Conservation (phyloP, 352 stramenopile species). For the Elongisporangium prolatum region DNA sequence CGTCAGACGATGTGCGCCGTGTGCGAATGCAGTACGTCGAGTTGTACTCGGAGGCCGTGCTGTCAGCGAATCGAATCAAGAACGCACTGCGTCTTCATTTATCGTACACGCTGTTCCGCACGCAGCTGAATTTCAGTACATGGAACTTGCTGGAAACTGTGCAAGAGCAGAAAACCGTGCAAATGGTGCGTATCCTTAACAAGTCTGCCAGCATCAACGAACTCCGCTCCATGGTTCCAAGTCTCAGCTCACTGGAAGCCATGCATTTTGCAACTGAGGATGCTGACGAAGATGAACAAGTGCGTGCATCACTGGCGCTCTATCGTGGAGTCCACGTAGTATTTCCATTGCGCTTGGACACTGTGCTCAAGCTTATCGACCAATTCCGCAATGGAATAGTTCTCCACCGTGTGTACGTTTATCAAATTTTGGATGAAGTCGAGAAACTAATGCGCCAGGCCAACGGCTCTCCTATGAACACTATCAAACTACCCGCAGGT, state of each 20-base stretch:
- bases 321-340: constrained; percentile 71
- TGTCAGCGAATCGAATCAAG: constrained; percentile 83
- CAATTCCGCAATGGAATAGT: constrained; percentile 83
- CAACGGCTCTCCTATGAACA: constrained; percentile 60
- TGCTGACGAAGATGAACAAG: constrained; percentile 47
- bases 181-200: constrained; percentile 84
- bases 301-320: constrained; percentile 54
- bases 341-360: constrained; percentile 73
- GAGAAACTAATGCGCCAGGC: constrained; percentile 47
- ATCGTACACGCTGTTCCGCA: constrained; percentile 70
- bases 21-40: constrained; percentile 72
- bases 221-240: constrained; percentile 74
- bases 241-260: constrained; percentile 62
- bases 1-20: constrained; percentile 26
- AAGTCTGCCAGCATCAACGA: constrained; percentile 81
- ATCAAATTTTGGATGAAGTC: constrained; percentile 68
- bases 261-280: constrained; percentile 44
- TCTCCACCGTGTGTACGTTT: constrained; percentile 70
- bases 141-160: constrained; percentile 81
- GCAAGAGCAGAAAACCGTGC: constrained; percentile 78
- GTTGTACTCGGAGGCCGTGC: constrained; percentile 69
- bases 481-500: constrained; percentile 68
- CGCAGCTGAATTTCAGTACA: constrained; percentile 82
- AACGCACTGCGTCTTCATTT: constrained; percentile 65
- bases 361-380: constrained; percentile 77